Base-by-base conservation (phyloP, 2,329 filamentous ascomycete genomes). In the Myriosclerotinia scirpicola region DNA sequence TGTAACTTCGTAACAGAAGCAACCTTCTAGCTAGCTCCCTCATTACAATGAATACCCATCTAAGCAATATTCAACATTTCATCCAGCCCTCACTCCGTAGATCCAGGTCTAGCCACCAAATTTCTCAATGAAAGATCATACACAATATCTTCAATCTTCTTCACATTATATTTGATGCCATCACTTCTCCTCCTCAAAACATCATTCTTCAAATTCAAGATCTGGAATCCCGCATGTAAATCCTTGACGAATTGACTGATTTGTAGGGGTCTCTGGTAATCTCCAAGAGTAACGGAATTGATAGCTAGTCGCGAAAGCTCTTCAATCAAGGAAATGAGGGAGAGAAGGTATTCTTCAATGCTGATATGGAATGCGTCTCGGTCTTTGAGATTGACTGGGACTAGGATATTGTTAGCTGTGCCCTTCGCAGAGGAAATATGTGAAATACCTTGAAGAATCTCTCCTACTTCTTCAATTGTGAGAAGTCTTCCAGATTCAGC, bases 191-290 rank as follows among this genome's bases (percentile, higher is more conserved):
- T 92, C 68, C 95, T 86, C 75, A 99, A 80, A 30, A 88, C 88
- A 77, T 99, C 95, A 75, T 99, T 99, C 84, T 98, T 98, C 73
- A 99, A 83, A 77, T 99, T 99, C 72, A 99, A 85, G 72, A 98
- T 87, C 84, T 98, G 95, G 80, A 99, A 99, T 20, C 94, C 95
- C 3, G 93, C 92, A 74, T 97, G 94, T 48, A 99, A 80, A 76
- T 98, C 93, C 81, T 97, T 97, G 81, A 97, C 88, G 77, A 98
- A 98, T 70, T 87, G 85, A 77, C 90, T 92, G 78, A 98, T 97
- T 76, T 91, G 88, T 65, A 97, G 83, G 22, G 95, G 95, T 68
- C 95, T 86, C 67, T 86, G 83, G 74, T 93, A 93, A 79, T 99
- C 93, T 67, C 93, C 93, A 48, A 97, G 82, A 0, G 94, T 97